Evolutionary conservation across 805 yeast genomes (phyloP), one percentile per base, ranked within the genome.

Genomic region (Blastobotrys parvus): DNA sequence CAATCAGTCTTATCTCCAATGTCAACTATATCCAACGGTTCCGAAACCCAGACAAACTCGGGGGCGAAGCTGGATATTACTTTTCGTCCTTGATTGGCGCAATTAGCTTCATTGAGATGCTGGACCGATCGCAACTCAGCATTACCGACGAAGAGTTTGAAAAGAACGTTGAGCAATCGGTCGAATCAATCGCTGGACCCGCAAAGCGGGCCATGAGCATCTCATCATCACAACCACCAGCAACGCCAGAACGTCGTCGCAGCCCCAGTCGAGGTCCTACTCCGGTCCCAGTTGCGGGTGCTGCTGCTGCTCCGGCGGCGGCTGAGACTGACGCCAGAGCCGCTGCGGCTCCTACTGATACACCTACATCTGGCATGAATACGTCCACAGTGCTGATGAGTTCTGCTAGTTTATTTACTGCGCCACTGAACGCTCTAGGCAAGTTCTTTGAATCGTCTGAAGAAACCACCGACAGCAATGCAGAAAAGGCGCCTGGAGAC

Each of bases 51-150:
- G 84, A 77, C 35, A 82, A 84, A 69, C 66, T 84, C 38, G 71
- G 72, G 34, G 97, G 98, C 6, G 99, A 92, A 59, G 80, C 90
- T 0, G 83, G 92, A 34, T 92, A 92, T 61, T 92, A 92, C 57
- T 66, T 92, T 43, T 84, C 94, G 22, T 84, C 95, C n/a, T 62
- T 90, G 21, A 86, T 83, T 55, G 94, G 94, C 1, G 97, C 97
- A 1, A 76, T 88, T 10, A 77, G 80, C 46, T 92, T 87, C 57
- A 74, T 92, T 7, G 75, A 78, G 44, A 74, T 77, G 10, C 59
- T 92, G 35, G 74, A 70, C 27, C 61, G 64, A 29, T 71, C 74
- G 1, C 72, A 78, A 20, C 65, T 88, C 37, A 79, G 88, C 1
- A 75, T 86, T 2, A 57, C 66, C 1, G 74, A 77, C 43, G 75